A percentile compares a stretch with the other conserved stretches of the same genome.
phyloP scores from a whole-genome alignment of 768 basidiomycete species.

The Terana coerulea region DNA sequence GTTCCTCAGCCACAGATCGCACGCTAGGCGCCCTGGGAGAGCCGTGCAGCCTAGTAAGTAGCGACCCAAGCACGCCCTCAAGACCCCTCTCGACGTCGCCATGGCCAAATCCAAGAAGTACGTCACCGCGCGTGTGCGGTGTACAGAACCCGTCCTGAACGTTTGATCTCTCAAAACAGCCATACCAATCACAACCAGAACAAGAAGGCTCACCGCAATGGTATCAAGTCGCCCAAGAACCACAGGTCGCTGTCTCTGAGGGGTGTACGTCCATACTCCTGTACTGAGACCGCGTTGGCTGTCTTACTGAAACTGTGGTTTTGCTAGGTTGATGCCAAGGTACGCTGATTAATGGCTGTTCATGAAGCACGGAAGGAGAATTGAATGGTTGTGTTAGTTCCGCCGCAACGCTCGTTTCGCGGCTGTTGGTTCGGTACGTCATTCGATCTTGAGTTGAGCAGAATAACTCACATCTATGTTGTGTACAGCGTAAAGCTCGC shows the following conservation, averaged over 20 bases:
- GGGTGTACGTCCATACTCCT: conserved; percentile 67
- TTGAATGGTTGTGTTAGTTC: conserved; percentile 50
- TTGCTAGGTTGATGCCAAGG: conserved; percentile 76
- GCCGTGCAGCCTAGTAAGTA: conserved; percentile 7
- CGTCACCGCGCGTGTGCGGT: conserved; percentile 23
- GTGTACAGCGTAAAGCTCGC: conserved; percentile 60
- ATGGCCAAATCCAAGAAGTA: conserved; percentile 99
- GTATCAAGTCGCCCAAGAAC: conserved; percentile 81
- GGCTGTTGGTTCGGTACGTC: conserved; percentile 68
- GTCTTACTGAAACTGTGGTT: conserved; percentile 10
- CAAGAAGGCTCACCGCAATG: conserved; percentile 97
- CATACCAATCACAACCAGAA: conserved; percentile 96
- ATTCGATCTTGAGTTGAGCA: neutral
- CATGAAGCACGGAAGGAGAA: conserved; percentile 4
- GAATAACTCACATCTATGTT: neutral
- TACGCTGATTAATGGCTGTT: conserved; percentile 26
- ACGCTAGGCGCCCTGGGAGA: neutral
- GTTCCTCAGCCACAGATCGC: conserved; percentile 12
- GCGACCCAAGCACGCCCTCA: conserved; percentile 12
- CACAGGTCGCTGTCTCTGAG: conserved; percentile 76
- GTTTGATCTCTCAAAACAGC: conserved; percentile 33
- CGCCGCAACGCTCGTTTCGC: conserved; percentile 78
- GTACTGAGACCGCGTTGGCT: neutral
- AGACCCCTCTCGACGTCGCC: conserved; percentile 24
- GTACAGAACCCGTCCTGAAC: conserved; percentile 2